Evolutionary conservation across 163 green algal genomes (phyloP), one percentile per base, ranked within the genome.

Genomic region (Prototheca wickerhamii): DNA sequence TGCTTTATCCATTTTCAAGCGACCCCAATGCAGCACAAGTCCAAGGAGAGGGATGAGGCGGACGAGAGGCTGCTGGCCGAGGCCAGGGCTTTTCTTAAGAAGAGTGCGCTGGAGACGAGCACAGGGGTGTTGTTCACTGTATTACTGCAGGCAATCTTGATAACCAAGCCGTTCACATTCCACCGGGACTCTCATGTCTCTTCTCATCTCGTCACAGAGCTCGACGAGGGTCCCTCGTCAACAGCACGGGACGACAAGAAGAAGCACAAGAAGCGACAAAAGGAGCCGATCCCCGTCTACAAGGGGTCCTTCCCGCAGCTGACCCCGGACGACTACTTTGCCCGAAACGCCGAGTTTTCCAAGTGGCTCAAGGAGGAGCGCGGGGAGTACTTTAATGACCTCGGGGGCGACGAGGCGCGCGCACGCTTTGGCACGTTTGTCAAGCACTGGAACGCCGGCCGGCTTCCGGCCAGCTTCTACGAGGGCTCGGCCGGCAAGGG

Each of bases 321-420:
- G 23, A 63, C 32, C 15, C 30, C 35, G 2, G 76, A 79, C 31
- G 70, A 79, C 32, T 86, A 86, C 40, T 86, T 82, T 55, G 33
- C 37, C 1, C 60, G 63, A n/a, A 77, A 81, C 43, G 54, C 74
- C 4, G 81, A 88, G 68, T 88, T 88, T 67, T 75, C 67, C 1
- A 58, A 64, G 12, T 88, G 82, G 75, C 70, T 88, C 54, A 51
- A 62, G 51, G 77, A 86, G 31, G n/a, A n/a, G n/a, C n/a, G n/a
- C n/a, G n/a, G n/a, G n/a, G n/a, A n/a, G n/a, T n/a, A n/a, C n/a
- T n/a, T n/a, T n/a, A n/a, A n/a, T n/a, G n/a, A n/a, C n/a, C n/a
- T n/a, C n/a, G n/a, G n/a, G n/a, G 61, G 78, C 2, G 71, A 82
- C 33, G 63, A 78, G 28, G 65, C 71, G n/a, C 69, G 67, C 3